A percentile compares a stretch with the other conserved stretches of the same genome.
phyloP scores from a whole-genome alignment of 2,329 filamentous ascomycete species.

The Ophiostoma ips region DNA sequence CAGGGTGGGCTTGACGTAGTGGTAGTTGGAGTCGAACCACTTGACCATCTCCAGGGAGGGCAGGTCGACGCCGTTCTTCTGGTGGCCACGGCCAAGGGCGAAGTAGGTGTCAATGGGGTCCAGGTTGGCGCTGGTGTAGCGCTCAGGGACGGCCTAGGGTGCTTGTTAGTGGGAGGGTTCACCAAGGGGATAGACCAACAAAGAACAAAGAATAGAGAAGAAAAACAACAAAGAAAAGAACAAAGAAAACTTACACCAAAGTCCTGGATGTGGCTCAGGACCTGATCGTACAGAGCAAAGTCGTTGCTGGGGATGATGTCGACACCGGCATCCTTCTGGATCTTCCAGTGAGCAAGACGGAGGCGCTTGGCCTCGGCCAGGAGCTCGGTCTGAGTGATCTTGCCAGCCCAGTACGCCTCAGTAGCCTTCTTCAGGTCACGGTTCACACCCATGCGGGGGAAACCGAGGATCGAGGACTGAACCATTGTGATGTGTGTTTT shows the following conservation, averaged over 20 bases:
- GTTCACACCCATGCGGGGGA: conserved; percentile 96
- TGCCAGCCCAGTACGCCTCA: conserved; percentile 93
- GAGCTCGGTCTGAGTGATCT: conserved; percentile 83
- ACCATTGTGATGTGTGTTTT: conserved; percentile 36
- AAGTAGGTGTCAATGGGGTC: conserved; percentile 93
- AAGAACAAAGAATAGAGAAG: too few species aligned
- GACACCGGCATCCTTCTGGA: conserved; percentile 97
- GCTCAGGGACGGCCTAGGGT: conserved; percentile 70
- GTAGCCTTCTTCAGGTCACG: conserved; percentile 99
- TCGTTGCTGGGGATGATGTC: conserved; percentile 98
- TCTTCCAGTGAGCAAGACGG: conserved; percentile 95
- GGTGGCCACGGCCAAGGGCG: conserved; percentile 97
- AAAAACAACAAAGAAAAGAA: background rate
- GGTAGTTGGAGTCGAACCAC: conserved; percentile 99
- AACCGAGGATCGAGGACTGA: conserved; percentile 75
- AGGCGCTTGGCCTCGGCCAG: conserved; percentile 93
- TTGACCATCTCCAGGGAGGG: conserved; percentile 98
- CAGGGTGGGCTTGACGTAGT: conserved; percentile 98
- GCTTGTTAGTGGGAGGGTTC: too few species aligned
- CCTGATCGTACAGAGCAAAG: conserved; percentile 97
- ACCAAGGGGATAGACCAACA: too few species aligned
- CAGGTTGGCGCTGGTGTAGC: conserved; percentile 84
- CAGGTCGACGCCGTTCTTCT: conserved; percentile 88
- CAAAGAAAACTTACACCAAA: conserved; percentile 59
- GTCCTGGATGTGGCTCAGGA: conserved; percentile 95